A percentile compares a stretch with the other conserved stretches of the same genome.
Conservation (phyloP, 1,139 yeast genomes). For the Waltiozyma sp. region DNA sequence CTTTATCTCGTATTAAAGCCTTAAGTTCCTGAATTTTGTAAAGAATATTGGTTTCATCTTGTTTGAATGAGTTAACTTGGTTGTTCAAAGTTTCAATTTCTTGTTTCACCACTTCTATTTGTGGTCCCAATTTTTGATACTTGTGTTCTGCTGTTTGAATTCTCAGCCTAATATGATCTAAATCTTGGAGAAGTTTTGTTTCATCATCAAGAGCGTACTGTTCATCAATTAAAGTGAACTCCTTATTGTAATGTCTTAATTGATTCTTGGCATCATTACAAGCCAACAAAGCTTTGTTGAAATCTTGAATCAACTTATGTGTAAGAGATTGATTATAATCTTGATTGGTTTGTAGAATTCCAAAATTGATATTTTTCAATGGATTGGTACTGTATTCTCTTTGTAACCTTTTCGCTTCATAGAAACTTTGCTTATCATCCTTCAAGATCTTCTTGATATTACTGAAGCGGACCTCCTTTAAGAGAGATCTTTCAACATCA, state of each 20-base stretch:
- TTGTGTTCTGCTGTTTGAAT: conserved; percentile 12
- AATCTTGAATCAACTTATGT: conserved; percentile 35
- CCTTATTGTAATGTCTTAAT: conserved; percentile 13
- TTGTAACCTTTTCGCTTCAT: conserved; percentile 53
- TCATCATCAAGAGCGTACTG: conserved; percentile 16
- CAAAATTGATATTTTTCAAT: conserved; percentile 47
- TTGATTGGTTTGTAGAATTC: conserved; percentile 36
- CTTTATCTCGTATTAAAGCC: not conserved
- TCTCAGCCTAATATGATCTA: conserved; percentile 14
- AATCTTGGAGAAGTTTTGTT: conserved; percentile 7
- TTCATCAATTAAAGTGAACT: conserved; percentile 11
- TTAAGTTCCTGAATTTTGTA: not conserved
- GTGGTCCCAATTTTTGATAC: conserved; percentile 8
- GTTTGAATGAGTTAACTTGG: conserved; percentile 6
- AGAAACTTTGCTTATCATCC: conserved; percentile 20
- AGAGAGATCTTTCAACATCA: conserved; percentile 70
- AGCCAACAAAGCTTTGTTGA: conserved; percentile 19
- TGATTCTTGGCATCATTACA: conserved; percentile 21
- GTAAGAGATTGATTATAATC: conserved; percentile 32
- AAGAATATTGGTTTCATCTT: not conserved
- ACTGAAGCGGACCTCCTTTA: conserved; percentile 54
- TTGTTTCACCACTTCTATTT: conserved; percentile 20
- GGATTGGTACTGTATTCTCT: conserved; percentile 64
- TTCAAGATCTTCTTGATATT: conserved; percentile 29
- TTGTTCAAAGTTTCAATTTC: conserved; percentile 24